Conservation (phyloP, 768 basidiomycete genomes). For the Hygrocybe punicea region DNA sequence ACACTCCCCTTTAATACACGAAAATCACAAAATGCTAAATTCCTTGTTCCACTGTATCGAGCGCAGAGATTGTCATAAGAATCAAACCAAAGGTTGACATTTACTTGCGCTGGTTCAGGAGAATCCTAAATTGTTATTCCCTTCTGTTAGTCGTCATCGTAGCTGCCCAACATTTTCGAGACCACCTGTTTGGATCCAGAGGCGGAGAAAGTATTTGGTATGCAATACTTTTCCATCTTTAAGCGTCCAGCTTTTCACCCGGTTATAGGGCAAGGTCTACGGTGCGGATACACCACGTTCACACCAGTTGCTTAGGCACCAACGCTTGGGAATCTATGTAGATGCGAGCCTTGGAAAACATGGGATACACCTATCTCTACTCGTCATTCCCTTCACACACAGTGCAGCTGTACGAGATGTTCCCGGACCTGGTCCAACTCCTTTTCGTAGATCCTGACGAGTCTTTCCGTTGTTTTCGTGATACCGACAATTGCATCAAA, state of each 20-base stretch:
- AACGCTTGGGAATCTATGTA: slow-evolving; percentile 24
- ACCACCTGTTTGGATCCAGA: slow-evolving; percentile 15
- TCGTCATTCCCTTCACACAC: not conserved
- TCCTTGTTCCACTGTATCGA: slow-evolving; percentile 24
- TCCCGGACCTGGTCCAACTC: slow-evolving; percentile 33
- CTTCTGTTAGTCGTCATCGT: slow-evolving; percentile 26
- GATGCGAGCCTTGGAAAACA: slow-evolving; percentile 23
- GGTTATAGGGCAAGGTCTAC: slow-evolving; percentile 22
- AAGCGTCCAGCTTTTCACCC: not conserved
- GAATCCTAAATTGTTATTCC: not conserved
- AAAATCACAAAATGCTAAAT: slow-evolving; percentile 9
- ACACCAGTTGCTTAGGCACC: not conserved
- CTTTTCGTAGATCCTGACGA: slow-evolving; percentile 4
- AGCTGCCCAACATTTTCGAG: slow-evolving; percentile 25
- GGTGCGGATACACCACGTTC: not conserved
- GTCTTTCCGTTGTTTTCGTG: not conserved
- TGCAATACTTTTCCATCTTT: not conserved
- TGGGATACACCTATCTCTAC: slow-evolving; percentile 18
- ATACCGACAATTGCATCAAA: slow-evolving; percentile 25
- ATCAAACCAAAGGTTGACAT: slow-evolving; percentile 26
- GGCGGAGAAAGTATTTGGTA: slow-evolving; percentile 35
- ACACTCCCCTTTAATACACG: not conserved
- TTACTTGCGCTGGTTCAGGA: not conserved
- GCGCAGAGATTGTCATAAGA: slow-evolving; percentile 27
- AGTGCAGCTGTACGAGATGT: slow-evolving; percentile 30